Percentiles rank a stretch among this genome's conserved stretches.
Conservation (phyloP, 2,329 filamentous ascomycete species). For the Ceratocystis diversiconidia region DNA sequence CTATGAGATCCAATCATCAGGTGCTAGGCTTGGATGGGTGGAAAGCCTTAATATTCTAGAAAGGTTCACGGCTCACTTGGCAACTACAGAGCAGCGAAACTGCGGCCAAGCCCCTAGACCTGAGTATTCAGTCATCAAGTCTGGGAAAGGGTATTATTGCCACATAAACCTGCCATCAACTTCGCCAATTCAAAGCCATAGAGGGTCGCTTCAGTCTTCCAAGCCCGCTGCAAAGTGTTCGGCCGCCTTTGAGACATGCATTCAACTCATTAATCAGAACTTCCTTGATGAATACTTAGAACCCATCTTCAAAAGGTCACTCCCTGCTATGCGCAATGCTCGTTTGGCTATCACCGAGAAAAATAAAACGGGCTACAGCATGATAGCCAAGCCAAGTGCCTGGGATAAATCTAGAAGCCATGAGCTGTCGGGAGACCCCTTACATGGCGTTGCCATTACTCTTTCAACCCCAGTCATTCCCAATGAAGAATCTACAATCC, state of each 20-base stretch:
- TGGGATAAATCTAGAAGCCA: slow-evolving; percentile 47
- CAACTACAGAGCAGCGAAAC: slow-evolving; percentile 27
- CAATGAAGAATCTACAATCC: slow-evolving; percentile 42
- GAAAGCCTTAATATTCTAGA: slow-evolving; percentile 58
- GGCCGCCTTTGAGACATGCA: slow-evolving; percentile 72
- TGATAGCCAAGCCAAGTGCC: slow-evolving; percentile 62
- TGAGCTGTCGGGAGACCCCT: not conserved
- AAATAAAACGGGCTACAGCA: slow-evolving; percentile 57
- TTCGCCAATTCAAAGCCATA: slow-evolving; percentile 54
- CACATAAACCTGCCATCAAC: slow-evolving; percentile 65
- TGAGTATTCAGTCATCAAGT: slow-evolving; percentile 47
- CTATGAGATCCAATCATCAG: slow-evolving; percentile 50
- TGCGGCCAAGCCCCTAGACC: slow-evolving; percentile 27
- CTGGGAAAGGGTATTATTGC: slow-evolving; percentile 50
- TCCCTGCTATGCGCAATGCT: slow-evolving; percentile 79
- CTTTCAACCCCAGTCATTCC: slow-evolving; percentile 44
- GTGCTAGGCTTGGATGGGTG: slow-evolving; percentile 65
- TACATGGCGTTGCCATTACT: slow-evolving; percentile 40
- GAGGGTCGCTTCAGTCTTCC: slow-evolving; percentile 48
- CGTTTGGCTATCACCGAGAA: slow-evolving; percentile 67
- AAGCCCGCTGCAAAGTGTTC: slow-evolving; percentile 76
- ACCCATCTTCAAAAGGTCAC: slow-evolving; percentile 54
- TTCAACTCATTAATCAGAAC: slow-evolving; percentile 49
- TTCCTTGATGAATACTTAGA: slow-evolving; percentile 62
- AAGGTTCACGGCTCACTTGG: slow-evolving; percentile 57